Conservation (phyloP, 1,139 yeast genomes). For the Kodamaea fungicola region DNA sequence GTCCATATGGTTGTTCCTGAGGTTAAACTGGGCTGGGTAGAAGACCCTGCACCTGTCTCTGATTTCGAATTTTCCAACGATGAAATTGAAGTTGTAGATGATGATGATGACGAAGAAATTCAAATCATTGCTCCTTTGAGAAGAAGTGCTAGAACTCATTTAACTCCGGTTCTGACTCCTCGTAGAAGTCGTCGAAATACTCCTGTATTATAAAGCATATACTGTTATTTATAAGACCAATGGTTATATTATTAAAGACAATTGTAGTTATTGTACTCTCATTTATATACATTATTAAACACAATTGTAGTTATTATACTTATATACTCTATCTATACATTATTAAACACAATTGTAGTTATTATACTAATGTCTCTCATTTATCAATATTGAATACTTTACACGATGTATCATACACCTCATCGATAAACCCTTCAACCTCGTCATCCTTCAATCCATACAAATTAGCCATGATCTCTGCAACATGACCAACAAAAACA, state of each 20-base stretch:
- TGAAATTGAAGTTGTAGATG: conserved; percentile 9
- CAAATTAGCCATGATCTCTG: conserved; percentile 67
- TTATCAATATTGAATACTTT: conserved; percentile 53
- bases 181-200: too few species aligned
- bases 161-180: too few species aligned
- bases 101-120: neutral
- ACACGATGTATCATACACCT: conserved; percentile 63
- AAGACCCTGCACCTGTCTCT: conserved; percentile 11
- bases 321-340: too few species aligned
- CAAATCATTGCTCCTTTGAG: conserved; percentile 2
- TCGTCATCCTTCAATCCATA: conserved; percentile 37
- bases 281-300: too few species aligned
- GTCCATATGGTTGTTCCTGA: conserved; percentile 8
- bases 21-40: conserved; percentile 7
- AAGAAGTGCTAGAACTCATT: conserved; percentile 1
- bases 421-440: conserved; percentile 52
- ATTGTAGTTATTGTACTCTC: too few species aligned
- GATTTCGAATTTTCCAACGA: conserved; percentile 11
- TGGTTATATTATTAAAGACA: too few species aligned
- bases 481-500: conserved; percentile 76
- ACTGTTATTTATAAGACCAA: too few species aligned
- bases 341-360: too few species aligned
- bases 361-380: too few species aligned
- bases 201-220: too few species aligned
- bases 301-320: too few species aligned